Percentiles rank a stretch among this genome's conserved stretches.
These are phyloP conservation scores for Solanum gracilifrons DNA, from an alignment of 257 asterid species.

Conservation along the genomic window DNA sequence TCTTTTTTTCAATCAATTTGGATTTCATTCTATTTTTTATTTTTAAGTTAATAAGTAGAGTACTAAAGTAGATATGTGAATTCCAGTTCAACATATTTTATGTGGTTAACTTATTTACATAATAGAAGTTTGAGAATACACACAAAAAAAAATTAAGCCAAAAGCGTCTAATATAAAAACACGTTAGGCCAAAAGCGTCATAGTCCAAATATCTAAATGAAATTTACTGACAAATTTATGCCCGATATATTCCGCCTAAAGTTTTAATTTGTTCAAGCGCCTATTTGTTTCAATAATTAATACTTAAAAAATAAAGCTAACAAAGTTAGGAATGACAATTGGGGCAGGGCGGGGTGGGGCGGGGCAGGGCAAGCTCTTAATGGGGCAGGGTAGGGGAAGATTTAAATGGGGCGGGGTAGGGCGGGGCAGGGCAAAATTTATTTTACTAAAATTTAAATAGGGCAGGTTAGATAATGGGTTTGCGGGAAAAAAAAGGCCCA, in stretches of 20 bases:
- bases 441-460: too few relatives aligned
- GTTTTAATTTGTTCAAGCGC: neutral
- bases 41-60: neutral
- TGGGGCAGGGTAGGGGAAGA: too few relatives aligned
- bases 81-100: too few relatives aligned
- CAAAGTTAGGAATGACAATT: neutral
- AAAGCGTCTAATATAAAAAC: neutral
- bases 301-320: neutral
- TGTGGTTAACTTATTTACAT: too few relatives aligned
- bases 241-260: neutral
- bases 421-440: too few relatives aligned
- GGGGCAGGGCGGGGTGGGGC: too few relatives aligned
- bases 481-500: too few relatives aligned
- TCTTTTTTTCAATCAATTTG: neutral
- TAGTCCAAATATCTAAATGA: neutral
- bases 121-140: neutral
- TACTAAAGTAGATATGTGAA: neutral
- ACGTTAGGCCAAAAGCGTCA: too few relatives aligned
- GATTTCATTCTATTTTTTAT: neutral
- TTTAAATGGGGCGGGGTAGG: too few relatives aligned
- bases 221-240: neutral
- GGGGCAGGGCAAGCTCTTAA: too few relatives aligned
- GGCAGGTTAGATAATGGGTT: too few relatives aligned
- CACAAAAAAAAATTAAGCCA: neutral
- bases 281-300: neutral